Conservation (phyloP, 768 basidiomycete genomes). For the Serendipita indica region DNA sequence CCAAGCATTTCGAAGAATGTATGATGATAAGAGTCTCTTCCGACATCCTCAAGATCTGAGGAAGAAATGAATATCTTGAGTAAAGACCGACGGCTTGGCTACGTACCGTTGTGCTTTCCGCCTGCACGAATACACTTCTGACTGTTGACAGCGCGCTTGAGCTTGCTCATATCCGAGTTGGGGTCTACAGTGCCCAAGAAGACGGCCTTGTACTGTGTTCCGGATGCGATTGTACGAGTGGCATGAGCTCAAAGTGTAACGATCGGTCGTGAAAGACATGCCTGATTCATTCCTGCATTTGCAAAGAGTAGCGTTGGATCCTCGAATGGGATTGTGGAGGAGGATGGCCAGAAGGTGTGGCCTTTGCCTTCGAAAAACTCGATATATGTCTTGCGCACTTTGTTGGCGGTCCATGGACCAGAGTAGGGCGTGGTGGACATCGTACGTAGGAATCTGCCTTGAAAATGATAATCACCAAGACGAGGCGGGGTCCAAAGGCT, state of each 20-base stretch:
- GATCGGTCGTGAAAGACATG: conserved; percentile 19
- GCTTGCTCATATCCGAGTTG: conserved; percentile 74
- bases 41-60: conserved; percentile 93
- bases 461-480: background rate
- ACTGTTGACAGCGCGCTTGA: conserved; percentile 87
- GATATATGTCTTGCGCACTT: conserved; percentile 81
- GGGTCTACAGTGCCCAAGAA: conserved; percentile 98
- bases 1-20: conserved; percentile 99
- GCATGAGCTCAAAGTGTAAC: conserved; percentile 1
- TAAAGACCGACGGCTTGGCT: background rate
- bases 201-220: conserved; percentile 80
- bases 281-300: conserved; percentile 97
- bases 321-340: conserved; percentile 88
- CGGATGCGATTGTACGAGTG: too few relatives aligned
- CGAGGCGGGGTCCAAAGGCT: background rate
- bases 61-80: conserved; percentile 7
- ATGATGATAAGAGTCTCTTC: conserved; percentile 95
- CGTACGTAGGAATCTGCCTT: background rate
- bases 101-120: conserved; percentile 90
- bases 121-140: conserved; percentile 99
- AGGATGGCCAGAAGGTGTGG: conserved; percentile 84
- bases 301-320: conserved; percentile 96
- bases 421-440: conserved; percentile 13
- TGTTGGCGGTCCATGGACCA: conserved; percentile 54
- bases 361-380: conserved; percentile 64